phyloP scores from a whole-genome alignment of 2,329 filamentous ascomycete genomes.

The Aspergillus tubingensis region DNA sequence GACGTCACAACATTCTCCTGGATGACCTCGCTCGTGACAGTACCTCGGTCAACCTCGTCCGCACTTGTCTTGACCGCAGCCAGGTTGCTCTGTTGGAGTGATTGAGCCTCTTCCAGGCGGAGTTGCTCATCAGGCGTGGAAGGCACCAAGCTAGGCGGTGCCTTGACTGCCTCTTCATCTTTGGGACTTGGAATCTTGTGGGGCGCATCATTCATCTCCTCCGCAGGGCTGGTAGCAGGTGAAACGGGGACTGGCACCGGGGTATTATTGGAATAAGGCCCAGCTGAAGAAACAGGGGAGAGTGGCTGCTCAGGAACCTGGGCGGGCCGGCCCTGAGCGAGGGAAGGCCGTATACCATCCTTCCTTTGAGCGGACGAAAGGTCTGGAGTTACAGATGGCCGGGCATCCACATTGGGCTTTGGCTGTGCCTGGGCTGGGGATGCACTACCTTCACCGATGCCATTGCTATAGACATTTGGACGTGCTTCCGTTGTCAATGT shows the following conservation, averaged over 20 bases:
- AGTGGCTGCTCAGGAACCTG: constrained; percentile 40
- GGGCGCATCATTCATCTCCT: constrained; percentile 54
- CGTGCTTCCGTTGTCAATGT: constrained; percentile 25
- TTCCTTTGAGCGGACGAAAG: constrained; percentile 27
- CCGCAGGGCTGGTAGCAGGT: constrained; percentile 72
- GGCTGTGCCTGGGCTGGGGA: constrained; percentile 24
- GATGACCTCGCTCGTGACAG: constrained; percentile 31
- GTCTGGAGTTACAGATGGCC: constrained; percentile 22
- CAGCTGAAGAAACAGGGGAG: constrained; percentile 65
- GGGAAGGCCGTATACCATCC: constrained; percentile 31
- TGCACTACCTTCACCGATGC: constrained; percentile 21
- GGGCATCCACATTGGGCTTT: constrained; percentile 15
- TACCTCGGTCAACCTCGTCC: constrained; percentile 15
- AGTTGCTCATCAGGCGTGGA: constrained; percentile 62
- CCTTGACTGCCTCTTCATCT: constrained; percentile 24
- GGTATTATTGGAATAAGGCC: constrained; percentile 70
- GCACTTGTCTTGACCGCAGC: constrained; percentile 24
- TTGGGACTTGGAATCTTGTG: constrained; percentile 44
- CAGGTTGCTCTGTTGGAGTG: constrained; percentile 30
- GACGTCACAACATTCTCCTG: constrained; percentile 25
- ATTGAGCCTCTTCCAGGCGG: constrained; percentile 57
- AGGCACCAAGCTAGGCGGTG: constrained; percentile 38
- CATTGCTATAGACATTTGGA: constrained; percentile 26
- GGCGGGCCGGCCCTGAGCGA: constrained; percentile 27
- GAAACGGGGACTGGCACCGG: constrained; percentile 68